Evolutionary conservation across 331 rosid genomes (phyloP).

Genomic region (Acacia pycnantha): DNA sequence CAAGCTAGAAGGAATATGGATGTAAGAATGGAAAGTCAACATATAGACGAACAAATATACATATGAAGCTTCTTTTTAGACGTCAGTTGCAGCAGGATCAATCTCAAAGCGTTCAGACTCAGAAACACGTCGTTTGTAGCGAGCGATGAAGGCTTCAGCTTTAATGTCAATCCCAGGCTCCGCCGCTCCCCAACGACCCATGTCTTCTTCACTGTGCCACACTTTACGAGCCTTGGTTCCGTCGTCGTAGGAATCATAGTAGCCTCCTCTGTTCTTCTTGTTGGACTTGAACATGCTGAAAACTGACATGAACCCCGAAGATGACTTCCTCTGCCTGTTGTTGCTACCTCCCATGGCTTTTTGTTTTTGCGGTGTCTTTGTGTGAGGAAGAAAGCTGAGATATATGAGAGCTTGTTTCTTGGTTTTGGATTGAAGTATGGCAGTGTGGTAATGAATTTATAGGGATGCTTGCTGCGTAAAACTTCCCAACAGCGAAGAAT

Average conservation of each 20-base stretch:
- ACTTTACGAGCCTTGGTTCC: conserved; percentile 30
- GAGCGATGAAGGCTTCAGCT: conserved; percentile 48
- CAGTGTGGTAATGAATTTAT: background rate
- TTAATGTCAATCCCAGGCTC: conserved; percentile 58
- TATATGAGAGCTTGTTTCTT: background rate
- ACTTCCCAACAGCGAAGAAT: background rate
- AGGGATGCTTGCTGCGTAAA: background rate
- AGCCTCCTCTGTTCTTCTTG: conserved; percentile 11
- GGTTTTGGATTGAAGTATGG: background rate
- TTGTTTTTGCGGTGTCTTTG: background rate
- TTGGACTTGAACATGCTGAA: conserved; percentile 47
- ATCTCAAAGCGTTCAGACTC: conserved; percentile 47
- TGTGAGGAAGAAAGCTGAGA: background rate
- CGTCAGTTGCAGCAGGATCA: background rate
- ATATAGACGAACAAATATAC: background rate
- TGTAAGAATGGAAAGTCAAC: background rate
- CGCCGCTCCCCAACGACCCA: conserved; percentile 53
- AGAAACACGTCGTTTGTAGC: conserved; percentile 40
- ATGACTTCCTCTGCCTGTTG: conserved; percentile 22
- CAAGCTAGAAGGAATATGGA: background rate
- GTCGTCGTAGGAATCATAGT: conserved; percentile 33
- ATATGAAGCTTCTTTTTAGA: background rate
- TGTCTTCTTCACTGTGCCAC: conserved; percentile 66
- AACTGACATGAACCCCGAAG: background rate
- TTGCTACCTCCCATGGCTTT: background rate